Evolutionary conservation across 192 early-diverging fungal genomes (phyloP), one percentile per base, ranked within the genome.

Genomic region (Linnemannia schmuckeri): DNA sequence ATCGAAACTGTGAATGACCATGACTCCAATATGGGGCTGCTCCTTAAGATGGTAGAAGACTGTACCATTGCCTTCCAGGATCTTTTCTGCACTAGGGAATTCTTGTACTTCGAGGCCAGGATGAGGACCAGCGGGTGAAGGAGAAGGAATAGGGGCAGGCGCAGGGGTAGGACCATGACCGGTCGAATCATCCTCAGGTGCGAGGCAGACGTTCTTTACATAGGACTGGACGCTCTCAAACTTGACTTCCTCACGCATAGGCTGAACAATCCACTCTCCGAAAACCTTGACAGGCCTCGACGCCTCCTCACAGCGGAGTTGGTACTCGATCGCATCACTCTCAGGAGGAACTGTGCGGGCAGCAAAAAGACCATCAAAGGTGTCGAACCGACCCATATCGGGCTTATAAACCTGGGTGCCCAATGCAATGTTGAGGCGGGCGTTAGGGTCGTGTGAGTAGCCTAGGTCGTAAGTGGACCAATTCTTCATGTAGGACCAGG

Each of bases 361-460:
- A 8, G 54, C 27, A 30, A 80, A 80, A 2, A 30, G 0, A 1
- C 79, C 71, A 68, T 49, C 9, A 47, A 24, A 27, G 20, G 24
- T 18, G 0, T 33, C 15, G 41, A 41, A 80, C 17, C 20, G 9
- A 6, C 42, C n/a, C 3, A 27, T 46, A 3, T 20, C 35, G 1
- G 72, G 20, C 15, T 7, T 17, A 22, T 66, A 80, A 8, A 47
- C 15, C 33, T 61, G 72, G 4, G 40, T 66, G 18, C 69, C 78
- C 15, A 85, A 61, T 20, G 83, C 83, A 37, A 54, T 10, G 44
- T 85, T 85, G 46, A 80, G 40, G 12, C 83, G 78, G 35, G 70
- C 83, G 30, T 74, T 74, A 52, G 70, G 72, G 55, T 85, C 83
- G 20, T 80, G 74, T 1, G 83, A 85, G 72, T 71, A 49, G 20